Evolutionary conservation across 2,329 filamentous ascomycete genomes (phyloP).

Genomic region (Metarhizium anisopliae): DNA sequence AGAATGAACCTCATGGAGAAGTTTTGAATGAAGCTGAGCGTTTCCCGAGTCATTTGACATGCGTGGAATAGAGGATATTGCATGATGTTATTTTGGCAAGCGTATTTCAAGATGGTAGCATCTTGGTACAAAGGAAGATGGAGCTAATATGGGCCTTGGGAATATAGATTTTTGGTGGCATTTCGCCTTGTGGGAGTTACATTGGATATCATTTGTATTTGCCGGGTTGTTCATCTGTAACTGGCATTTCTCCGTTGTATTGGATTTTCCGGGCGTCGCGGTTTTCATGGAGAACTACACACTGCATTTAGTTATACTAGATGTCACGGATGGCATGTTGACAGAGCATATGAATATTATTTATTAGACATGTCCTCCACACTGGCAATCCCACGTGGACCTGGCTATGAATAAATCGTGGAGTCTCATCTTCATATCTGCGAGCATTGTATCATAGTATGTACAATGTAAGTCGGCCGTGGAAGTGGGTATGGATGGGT

Average conservation of each 20-base stretch:
- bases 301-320: not conserved
- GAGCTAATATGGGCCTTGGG: no score
- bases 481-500: not conserved
- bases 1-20: constrained; percentile 80
- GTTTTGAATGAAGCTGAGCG: constrained; percentile 25
- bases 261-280: not conserved
- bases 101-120: not conserved
- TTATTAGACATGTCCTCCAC: not conserved
- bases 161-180: not conserved
- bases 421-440: no score
- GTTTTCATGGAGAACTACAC: not conserved
- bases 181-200: not conserved
- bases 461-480: no score
- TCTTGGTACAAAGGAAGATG: not conserved
- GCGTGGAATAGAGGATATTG: no score
- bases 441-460: no score
- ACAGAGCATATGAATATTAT: not conserved
- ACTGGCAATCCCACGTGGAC: not conserved
- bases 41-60: not conserved
- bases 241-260: not conserved
- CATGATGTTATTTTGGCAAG: not conserved
- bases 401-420: no score
- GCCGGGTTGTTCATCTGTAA: not conserved
- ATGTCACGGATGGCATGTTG: not conserved
- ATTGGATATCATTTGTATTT: not conserved